Evolutionary conservation across 1,139 yeast genomes (phyloP), one percentile per base, ranked within the genome.

Genomic region (Sugiyamaella novakii): DNA sequence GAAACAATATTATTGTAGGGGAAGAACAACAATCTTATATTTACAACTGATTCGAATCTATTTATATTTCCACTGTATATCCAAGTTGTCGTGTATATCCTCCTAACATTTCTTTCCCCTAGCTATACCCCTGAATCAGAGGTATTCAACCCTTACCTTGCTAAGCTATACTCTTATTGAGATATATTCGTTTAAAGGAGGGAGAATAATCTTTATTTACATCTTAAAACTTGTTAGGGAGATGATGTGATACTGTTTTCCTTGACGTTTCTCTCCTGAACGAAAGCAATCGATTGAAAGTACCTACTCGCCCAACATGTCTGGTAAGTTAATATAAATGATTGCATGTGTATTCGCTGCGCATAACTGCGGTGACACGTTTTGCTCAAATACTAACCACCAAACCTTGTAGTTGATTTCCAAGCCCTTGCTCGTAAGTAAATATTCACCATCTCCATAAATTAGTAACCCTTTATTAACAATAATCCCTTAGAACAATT

Each of bases 401-500:
- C n/a, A n/a, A n/a, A n/a, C n/a, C n/a, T n/a, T 45, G 27, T 53
- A 58, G 67, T 63, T 53, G 66, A 64, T 49, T 64, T 62, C 60
- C 63, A 62, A 50, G 51, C 58, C 41, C 59, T 64, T 50, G 67
- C 67, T 48, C 60, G 64, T 61, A 58, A 27, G 64, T 57, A 24
- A 6, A 24, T n/a, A 7, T 17, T n/a, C n/a, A 14, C 8, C 25
- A 22, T 5, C 25, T 6, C 25, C 5, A 22, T 8, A 6, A 22
- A 22, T 5, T 22, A 22, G 8, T 5, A 22, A 6, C 25, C 25
- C 5, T 22, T 22, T 6, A 22, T 8, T 22, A 22, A 22, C 25
- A 22, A 22, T 6, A n/a, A n/a, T n/a, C n/a, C n/a, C n/a, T 22
- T 42, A 64, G 68, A 84, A 68, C 95, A 89, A 72, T 91, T 91